Base-by-base conservation (phyloP, 2,329 filamentous ascomycete species). In the Pestalotiopsis sp. region DNA sequence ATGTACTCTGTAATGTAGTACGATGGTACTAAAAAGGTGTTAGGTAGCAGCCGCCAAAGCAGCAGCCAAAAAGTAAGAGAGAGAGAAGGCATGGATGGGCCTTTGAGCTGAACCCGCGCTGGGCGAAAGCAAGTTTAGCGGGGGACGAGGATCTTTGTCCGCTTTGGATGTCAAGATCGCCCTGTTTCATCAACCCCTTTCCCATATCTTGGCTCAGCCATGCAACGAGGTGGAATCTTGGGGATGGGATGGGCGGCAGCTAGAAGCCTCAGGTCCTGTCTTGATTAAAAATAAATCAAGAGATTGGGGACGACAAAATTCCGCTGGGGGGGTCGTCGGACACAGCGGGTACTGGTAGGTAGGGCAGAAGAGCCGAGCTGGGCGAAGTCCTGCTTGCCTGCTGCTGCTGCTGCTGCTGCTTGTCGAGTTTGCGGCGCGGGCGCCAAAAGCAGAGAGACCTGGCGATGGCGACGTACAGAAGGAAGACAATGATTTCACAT, bases 161-260 rank as follows among this genome's bases (percentile, higher is more conserved):
- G 20, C 48, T 48, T 55, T 65, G 40, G 40, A 38, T 14, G 60
- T 63, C 38, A 20, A 44, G 60, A 63, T 63, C 60, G 60, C 60
- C 60, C 40, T 65, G 62, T 65, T 65, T 65, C 62, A 65, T 55
- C 62, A 65, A 65, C 62, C 62, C 60, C 62, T 56, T 65, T 65
- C 48, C 44, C n/a, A 1, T 44, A 65, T 48, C 48, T 65, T 55
- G 48, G 48, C 62, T 65, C 62, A 65, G 62, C 62, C 62, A 65
- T 65, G 62, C 44, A 65, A 52, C 17, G 20, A 17, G 14, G 44
- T 17, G 44, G n/a, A 22, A 13, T 44, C 4, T 17, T 44, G 13
- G 39, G 39, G 14, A 13, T 52, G 17, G 44, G 44, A 52, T 52
- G n/a, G 17, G 20, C 17, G 20, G 44, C 44, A 52, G 44, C 17